phyloP scores from a whole-genome alignment of 805 yeast genomes.

The Barnettozyma populi region DNA sequence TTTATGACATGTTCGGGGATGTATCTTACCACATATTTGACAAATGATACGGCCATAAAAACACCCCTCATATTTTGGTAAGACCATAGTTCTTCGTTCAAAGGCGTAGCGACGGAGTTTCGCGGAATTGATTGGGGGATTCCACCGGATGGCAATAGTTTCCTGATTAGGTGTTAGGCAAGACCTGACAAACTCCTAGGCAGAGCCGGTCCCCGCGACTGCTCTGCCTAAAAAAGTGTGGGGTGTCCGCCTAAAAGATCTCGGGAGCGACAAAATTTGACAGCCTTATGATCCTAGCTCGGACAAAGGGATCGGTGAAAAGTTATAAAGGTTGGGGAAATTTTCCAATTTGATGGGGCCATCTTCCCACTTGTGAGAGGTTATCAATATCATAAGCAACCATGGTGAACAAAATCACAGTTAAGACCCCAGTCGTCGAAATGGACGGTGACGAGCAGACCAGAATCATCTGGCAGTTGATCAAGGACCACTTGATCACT shows the following conservation, averaged over 20 bases:
- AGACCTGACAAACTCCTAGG: background rate
- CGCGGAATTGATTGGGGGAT: constrained; percentile 2
- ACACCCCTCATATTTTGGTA: background rate
- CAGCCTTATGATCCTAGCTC: constrained; percentile 1
- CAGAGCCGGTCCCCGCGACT: background rate
- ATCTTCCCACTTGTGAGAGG: background rate
- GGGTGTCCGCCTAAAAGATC: constrained; percentile 1
- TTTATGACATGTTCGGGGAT: constrained; percentile 19
- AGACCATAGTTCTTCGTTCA: background rate
- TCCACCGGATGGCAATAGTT: constrained; percentile 2
- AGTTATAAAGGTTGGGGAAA: background rate
- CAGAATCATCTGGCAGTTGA: constrained; percentile 73
- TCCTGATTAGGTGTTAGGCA: background rate
- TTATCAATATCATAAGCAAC: background rate
- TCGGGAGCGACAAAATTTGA: constrained; percentile 3
- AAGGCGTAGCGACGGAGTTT: background rate
- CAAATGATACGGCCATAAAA: background rate
- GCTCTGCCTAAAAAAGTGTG: background rate
- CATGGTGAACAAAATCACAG: constrained; percentile 51
- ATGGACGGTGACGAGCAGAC: constrained; percentile 87
- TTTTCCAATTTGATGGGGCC: background rate
- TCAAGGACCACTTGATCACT: constrained; percentile 58
- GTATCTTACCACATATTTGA: background rate
- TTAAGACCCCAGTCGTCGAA: constrained; percentile 69
- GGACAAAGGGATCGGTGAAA: constrained; percentile 1